These are phyloP conservation scores for Globisporangium perplexum DNA, from an alignment of 352 stramenopile genomes.

Conservation along the genomic window DNA sequence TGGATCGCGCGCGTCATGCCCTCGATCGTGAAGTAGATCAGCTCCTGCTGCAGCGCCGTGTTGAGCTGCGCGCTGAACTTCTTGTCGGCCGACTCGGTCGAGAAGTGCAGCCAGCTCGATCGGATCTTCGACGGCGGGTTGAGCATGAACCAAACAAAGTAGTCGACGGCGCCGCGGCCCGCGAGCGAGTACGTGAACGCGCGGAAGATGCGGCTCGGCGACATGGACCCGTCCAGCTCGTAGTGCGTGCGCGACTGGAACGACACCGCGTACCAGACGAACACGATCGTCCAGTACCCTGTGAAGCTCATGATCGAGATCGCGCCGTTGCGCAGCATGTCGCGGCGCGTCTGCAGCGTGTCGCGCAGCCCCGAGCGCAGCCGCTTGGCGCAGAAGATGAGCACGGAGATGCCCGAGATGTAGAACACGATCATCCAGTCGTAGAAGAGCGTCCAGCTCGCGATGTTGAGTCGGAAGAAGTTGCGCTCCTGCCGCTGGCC, in stretches of 20 bases:
- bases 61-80: slow-evolving; percentile 87
- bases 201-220: slow-evolving; percentile 52
- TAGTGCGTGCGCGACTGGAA: slow-evolving; percentile 55
- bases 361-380: slow-evolving; percentile 63
- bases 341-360: slow-evolving; percentile 64
- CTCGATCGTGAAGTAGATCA: slow-evolving; percentile 89
- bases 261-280: slow-evolving; percentile 69
- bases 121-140: slow-evolving; percentile 57
- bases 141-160: slow-evolving; percentile 87
- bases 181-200: slow-evolving; percentile 64
- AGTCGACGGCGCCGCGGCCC: slow-evolving; percentile 60
- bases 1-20: slow-evolving; percentile 79
- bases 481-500: slow-evolving; percentile 35
- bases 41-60: slow-evolving; percentile 76
- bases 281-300: slow-evolving; percentile 79
- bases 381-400: slow-evolving; percentile 58
- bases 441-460: slow-evolving; percentile 79
- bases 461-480: slow-evolving; percentile 67
- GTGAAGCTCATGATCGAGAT: slow-evolving; percentile 83
- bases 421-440: slow-evolving; percentile 86
- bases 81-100: slow-evolving; percentile 70
- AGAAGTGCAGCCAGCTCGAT: slow-evolving; percentile 66
- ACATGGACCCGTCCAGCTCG: slow-evolving; percentile 27
- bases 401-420: slow-evolving; percentile 59
- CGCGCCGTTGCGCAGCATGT: slow-evolving; percentile 74